A percentile compares a stretch with the other conserved stretches of the same genome.
These are phyloP conservation scores for Fusarium sp. DNA, from an alignment of 2,329 filamentous ascomycete genomes.

Conservation along the genomic window DNA sequence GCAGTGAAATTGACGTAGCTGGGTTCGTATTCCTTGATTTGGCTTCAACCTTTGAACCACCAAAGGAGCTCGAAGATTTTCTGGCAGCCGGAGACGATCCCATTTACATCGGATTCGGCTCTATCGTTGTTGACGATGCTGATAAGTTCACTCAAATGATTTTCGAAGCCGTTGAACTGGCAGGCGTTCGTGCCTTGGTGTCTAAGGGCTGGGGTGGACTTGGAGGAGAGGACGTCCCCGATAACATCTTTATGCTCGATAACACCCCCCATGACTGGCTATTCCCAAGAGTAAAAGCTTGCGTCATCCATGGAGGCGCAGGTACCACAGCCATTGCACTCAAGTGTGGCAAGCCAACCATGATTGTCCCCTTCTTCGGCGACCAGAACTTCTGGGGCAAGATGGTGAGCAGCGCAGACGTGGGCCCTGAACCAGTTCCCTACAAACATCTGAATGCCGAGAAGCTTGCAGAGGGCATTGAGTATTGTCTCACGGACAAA, in stretches of 20 bases:
- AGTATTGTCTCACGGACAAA: conserved; percentile 72
- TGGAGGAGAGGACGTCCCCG: conserved; percentile 67
- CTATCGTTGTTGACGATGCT: conserved; percentile 79
- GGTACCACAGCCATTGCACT: conserved; percentile 81
- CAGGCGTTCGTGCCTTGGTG: conserved; percentile 77
- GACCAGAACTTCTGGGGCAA: conserved; percentile 84
- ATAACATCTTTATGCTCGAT: conserved; percentile 77
- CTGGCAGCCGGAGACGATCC: conserved; percentile 67
- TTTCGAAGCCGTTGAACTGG: conserved; percentile 72
- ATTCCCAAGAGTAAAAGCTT: conserved; percentile 73
- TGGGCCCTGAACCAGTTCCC: conserved; percentile 74
- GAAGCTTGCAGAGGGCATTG: conserved; percentile 76
- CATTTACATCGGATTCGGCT: conserved; percentile 81
- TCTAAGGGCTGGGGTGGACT: conserved; percentile 82
- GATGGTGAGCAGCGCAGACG: conserved; percentile 72
- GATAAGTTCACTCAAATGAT: conserved; percentile 77
- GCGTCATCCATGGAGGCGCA: conserved; percentile 82
- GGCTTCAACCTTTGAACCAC: conserved; percentile 70
- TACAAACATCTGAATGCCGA: conserved; percentile 75
- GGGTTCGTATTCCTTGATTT: conserved; percentile 83
- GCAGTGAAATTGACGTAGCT: conserved; percentile 75
- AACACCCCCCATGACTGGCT: conserved; percentile 84
- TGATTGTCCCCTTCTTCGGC: conserved; percentile 84
- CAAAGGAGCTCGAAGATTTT: conserved; percentile 66
- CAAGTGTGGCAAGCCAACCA: conserved; percentile 76